A percentile compares a stretch with the other conserved stretches of the same genome.
Conservation (phyloP, 441 rosid genomes). For the Syzygium malaccense region DNA sequence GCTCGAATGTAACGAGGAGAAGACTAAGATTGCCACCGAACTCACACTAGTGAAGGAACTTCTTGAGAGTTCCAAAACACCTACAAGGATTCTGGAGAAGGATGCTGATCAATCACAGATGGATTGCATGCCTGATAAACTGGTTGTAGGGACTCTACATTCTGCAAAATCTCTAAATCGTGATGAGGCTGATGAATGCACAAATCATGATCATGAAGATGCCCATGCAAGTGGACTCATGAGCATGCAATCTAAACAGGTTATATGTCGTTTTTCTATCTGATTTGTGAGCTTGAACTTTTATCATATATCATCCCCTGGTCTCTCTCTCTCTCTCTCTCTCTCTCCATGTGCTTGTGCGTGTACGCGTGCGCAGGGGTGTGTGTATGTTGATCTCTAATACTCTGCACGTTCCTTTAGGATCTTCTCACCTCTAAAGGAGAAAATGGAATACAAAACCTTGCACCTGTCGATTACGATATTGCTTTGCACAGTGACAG, state of each 20-base stretch:
- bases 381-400: slow-evolving; percentile 15
- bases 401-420: slow-evolving; percentile 17
- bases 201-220: slow-evolving; percentile 18
- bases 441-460: slow-evolving; percentile 35
- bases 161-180: slow-evolving; percentile 11
- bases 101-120: slow-evolving; percentile 18
- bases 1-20: slow-evolving; percentile 60
- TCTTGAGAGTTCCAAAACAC: slow-evolving; percentile 29
- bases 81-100: slow-evolving; percentile 19
- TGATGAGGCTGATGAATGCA: slow-evolving; percentile 21
- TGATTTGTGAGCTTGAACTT: background rate
- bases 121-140: slow-evolving; percentile 17
- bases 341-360: background rate
- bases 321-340: background rate
- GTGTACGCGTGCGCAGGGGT: slow-evolving; percentile 2
- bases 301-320: background rate
- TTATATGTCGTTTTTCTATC: slow-evolving; percentile 5
- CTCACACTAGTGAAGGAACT: slow-evolving; percentile 41
- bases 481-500: slow-evolving; percentile 28
- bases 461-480: slow-evolving; percentile 25
- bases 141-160: slow-evolving; percentile 1
- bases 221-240: slow-evolving; percentile 7
- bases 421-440: slow-evolving; percentile 26
- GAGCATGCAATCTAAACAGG: slow-evolving; percentile 29
- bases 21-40: slow-evolving; percentile 44